Evolutionary conservation across 2,329 filamentous ascomycete genomes (phyloP).

Genomic region (Pseudogymnoascus sp.): DNA sequence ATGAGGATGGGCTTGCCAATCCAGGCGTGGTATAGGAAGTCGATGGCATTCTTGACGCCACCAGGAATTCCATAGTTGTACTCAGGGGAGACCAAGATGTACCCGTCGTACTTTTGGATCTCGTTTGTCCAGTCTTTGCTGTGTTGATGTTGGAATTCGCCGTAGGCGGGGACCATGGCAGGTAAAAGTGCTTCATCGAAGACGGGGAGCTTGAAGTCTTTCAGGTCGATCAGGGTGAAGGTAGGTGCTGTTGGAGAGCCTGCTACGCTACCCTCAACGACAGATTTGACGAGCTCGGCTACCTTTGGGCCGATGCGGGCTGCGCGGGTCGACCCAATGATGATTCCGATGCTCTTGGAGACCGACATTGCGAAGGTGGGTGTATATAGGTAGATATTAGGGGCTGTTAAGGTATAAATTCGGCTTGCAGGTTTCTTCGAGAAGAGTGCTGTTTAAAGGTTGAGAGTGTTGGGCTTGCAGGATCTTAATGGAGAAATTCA

Average conservation of each 20-base stretch:
- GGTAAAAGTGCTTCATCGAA: conserved; percentile 38
- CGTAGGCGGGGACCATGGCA: conserved; percentile 30
- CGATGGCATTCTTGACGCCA: conserved; percentile 54
- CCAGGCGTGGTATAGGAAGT: conserved; percentile 55
- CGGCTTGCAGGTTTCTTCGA: background rate
- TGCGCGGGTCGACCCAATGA: conserved; percentile 32
- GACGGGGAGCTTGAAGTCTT: conserved; percentile 37
- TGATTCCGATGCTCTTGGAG: conserved; percentile 26
- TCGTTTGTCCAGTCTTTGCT: conserved; percentile 39
- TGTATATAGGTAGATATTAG: background rate
- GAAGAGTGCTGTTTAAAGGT: background rate
- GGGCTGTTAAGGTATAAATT: background rate
- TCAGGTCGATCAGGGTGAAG: conserved; percentile 32
- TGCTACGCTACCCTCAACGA: conserved; percentile 22
- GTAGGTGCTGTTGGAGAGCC: conserved; percentile 11
- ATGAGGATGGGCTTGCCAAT: conserved; percentile 46
- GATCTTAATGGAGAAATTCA: background rate
- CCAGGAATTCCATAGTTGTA: conserved; percentile 52
- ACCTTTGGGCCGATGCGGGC: conserved; percentile 31
- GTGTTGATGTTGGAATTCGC: conserved; percentile 35
- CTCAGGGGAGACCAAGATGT: conserved; percentile 44
- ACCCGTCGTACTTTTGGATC: conserved; percentile 39
- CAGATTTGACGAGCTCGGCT: conserved; percentile 28
- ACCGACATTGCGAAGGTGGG: background rate
- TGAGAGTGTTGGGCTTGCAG: background rate